Percentiles rank a stretch among this genome's conserved stretches.
phyloP scores from a whole-genome alignment of 768 basidiomycete genomes.

The Collybia sordida region DNA sequence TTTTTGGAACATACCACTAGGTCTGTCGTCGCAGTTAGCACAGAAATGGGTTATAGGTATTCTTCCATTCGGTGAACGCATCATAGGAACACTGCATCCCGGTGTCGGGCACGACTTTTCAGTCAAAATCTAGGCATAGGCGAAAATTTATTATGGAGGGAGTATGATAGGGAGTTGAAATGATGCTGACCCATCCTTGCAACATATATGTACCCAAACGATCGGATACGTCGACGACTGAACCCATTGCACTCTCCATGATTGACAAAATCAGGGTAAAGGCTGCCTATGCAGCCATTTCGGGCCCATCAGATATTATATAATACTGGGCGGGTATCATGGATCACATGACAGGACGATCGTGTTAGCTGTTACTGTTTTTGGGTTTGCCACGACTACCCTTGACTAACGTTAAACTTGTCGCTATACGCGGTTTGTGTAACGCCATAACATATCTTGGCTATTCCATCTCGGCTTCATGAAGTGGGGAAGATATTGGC shows the following conservation, averaged over 20 bases:
- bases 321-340: neutral
- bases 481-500: slow-evolving; percentile 56
- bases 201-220: slow-evolving; percentile 71
- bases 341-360: slow-evolving; percentile 4
- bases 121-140: slow-evolving; percentile 52
- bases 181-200: slow-evolving; percentile 65
- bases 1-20: slow-evolving; percentile 10
- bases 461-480: slow-evolving; percentile 28
- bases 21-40: slow-evolving; percentile 55
- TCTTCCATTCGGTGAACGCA: slow-evolving; percentile 63
- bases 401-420: neutral
- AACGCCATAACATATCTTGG: no score
- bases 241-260: slow-evolving; percentile 38
- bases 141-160: neutral
- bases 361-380: slow-evolving; percentile 3
- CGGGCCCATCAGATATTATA: no score
- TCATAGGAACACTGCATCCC: slow-evolving; percentile 64
- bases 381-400: slow-evolving; percentile 29
- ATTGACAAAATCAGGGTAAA: no score
- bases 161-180: neutral
- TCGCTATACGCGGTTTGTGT: neutral
- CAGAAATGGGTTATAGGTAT: slow-evolving; percentile 54
- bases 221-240: slow-evolving; percentile 55
- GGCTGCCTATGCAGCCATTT: no score
- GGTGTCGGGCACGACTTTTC: slow-evolving; percentile 58